A percentile compares a stretch with the other conserved stretches of the same genome.
These are phyloP conservation scores for Penicillium malachiteum DNA, from an alignment of 495 filamentous ascomycete species.

Conservation along the genomic window DNA sequence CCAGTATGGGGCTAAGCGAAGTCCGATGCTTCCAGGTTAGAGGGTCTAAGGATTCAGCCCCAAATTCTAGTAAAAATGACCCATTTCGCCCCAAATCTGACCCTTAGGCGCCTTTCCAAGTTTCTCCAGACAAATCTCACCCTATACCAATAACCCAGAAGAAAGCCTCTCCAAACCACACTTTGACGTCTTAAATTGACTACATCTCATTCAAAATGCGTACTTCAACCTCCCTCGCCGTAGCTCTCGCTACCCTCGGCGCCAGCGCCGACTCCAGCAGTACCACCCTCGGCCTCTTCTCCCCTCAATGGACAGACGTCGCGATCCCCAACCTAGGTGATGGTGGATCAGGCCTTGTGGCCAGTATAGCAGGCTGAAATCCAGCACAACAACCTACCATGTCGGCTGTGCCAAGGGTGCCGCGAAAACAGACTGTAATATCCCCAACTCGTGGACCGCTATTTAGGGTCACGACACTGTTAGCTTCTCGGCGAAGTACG, in stretches of 20 bases:
- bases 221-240: slow-evolving; percentile 11
- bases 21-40: too few species aligned
- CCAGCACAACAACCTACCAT: slow-evolving; percentile 20
- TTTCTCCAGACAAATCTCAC: too few species aligned
- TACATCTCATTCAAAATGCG: slow-evolving; percentile 9
- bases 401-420: slow-evolving; percentile 17
- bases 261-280: slow-evolving; percentile 1
- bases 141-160: too few species aligned
- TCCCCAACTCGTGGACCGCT: slow-evolving; percentile 11
- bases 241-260: slow-evolving; percentile 9
- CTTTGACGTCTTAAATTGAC: not conserved
- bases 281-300: slow-evolving; percentile 10
- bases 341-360: slow-evolving; percentile 14
- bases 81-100: too few species aligned
- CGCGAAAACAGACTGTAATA: slow-evolving; percentile 21
- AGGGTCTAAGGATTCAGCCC: too few species aligned
- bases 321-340: not conserved
- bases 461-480: slow-evolving; percentile 20
- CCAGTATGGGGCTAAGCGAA: too few species aligned
- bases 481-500: slow-evolving; percentile 16
- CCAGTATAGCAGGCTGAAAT: slow-evolving; percentile 18
- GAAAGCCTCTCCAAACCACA: not conserved
- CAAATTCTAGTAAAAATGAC: too few species aligned
- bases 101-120: too few species aligned
- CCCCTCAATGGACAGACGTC: slow-evolving; percentile 3